These are phyloP conservation scores for Hortiboletus flavorubellus DNA, from an alignment of 768 basidiomycete genomes.

Conservation along the genomic window DNA sequence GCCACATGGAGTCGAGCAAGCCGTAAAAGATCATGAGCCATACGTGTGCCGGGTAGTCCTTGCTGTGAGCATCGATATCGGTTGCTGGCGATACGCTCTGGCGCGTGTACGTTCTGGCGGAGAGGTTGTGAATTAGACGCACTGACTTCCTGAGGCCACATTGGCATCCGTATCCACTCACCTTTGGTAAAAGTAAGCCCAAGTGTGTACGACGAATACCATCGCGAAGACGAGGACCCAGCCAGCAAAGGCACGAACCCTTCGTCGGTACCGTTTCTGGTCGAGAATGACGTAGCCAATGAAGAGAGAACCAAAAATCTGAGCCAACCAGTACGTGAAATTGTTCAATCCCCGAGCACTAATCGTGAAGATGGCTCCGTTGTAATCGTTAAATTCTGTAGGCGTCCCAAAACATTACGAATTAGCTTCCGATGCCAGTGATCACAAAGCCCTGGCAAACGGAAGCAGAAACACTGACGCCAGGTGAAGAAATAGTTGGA, in stretches of 20 bases:
- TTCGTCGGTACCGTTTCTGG: constrained; percentile 49
- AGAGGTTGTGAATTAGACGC: not conserved
- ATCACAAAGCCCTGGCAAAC: not conserved
- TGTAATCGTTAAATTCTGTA: constrained; percentile 79
- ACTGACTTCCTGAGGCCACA: not conserved
- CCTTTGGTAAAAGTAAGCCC: constrained; percentile 80
- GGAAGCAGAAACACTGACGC: constrained; percentile 46
- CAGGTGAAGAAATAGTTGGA: constrained; percentile 86
- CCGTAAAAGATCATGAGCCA: constrained; percentile 71
- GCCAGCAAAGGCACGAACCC: constrained; percentile 66
- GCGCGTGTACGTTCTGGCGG: constrained; percentile 50
- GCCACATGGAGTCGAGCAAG: constrained; percentile 84
- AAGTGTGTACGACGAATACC: constrained; percentile 68
- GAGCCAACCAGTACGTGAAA: constrained; percentile 74
- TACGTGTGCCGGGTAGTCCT: constrained; percentile 52
- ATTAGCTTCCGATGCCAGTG: constrained; percentile 2
- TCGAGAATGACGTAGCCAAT: constrained; percentile 70
- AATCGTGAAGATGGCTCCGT: constrained; percentile 74
- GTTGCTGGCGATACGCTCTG: constrained; percentile 35
- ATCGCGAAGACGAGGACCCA: constrained; percentile 63
- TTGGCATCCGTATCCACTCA: constrained; percentile 26
- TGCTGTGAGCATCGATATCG: constrained; percentile 59
- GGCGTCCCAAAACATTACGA: constrained; percentile 1
- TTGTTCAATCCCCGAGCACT: constrained; percentile 78
- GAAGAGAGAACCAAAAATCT: constrained; percentile 70